Evolutionary conservation across 148 eudicot species (phyloP).

Genomic region (Rhododendron williamsianum): DNA sequence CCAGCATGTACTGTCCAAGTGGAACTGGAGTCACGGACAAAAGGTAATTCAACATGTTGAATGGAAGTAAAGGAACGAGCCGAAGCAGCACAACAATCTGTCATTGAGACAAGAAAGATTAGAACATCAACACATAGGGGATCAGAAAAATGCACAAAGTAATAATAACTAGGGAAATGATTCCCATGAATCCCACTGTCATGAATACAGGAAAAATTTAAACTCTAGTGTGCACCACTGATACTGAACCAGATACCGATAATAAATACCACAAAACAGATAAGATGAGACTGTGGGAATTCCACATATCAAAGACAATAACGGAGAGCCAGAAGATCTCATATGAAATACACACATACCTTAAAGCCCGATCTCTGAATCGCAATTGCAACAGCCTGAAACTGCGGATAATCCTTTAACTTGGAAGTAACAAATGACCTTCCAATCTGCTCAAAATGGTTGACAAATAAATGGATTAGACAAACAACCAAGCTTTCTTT

Average conservation of each 20-base stretch:
- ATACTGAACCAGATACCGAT: background rate
- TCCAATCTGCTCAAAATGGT: conserved; percentile 56
- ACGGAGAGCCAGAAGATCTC: background rate
- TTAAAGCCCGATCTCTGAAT: conserved; percentile 87
- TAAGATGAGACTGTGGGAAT: background rate
- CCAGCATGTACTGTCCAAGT: conserved; percentile 70
- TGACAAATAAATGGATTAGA: background rate
- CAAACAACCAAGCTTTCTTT: background rate
- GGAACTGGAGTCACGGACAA: conserved; percentile 90
- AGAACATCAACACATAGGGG: too few relatives aligned
- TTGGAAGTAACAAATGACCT: conserved; percentile 77
- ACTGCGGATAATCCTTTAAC: conserved; percentile 83
- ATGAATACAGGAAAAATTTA: background rate
- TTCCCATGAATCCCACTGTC: background rate
- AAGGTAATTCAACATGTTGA: conserved; percentile 89
- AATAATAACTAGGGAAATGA: background rate
- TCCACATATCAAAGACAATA: background rate
- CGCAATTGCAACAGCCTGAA: conserved; percentile 85
- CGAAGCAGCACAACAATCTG: conserved; percentile 96
- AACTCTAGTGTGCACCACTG: background rate
- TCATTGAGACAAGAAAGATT: conserved; percentile 9
- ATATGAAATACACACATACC: conserved; percentile 34
- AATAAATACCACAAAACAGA: background rate
- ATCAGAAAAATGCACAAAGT: background rate
- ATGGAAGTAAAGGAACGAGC: conserved; percentile 88